Evolutionary conservation across 139 green algal genomes (phyloP), one percentile per base, ranked within the genome.

Genomic region (Nannochloris sp.): DNA sequence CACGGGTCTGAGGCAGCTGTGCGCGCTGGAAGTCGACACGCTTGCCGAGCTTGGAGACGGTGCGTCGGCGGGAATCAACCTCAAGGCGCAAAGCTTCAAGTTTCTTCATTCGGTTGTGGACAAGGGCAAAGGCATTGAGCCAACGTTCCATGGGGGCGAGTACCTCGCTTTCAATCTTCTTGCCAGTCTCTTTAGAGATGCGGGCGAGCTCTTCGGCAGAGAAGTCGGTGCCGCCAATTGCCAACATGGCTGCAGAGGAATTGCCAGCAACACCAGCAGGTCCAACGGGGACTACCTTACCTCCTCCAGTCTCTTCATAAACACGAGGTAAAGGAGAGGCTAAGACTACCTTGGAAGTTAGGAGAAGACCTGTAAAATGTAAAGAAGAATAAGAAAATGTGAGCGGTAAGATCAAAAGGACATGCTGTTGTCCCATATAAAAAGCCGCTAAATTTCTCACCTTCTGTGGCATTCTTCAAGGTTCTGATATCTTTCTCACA

Each of bases 401-500:
- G 3, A 31, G 15, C 12, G 38, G 19, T 30, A 25, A 1, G 24
- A 19, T 38, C 32, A 29, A 9, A 6, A 14, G n/a, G 14, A 19
- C 19, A 44, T 33, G 33, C 4, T 6, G 10, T 6, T 13, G 58
- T 47, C 32, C 46, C n/a, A 51, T 34, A 30, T 35, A 62, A 13
- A 25, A 15, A 9, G 37, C 9, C 9, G 37, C 9, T n/a, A 34
- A 59, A 30, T 12, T 30, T 29, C 80, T 46, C 27, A 88, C 84
- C 74, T 53, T 95, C 87, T 2, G 88, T 81, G 29, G 84, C 76
- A 33, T 81, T 86, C 54, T 92, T 84, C 53, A 91, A 67, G 13
- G 54, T 65, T 1, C 73, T 73, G n/a, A 95, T 81, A 58, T 95
- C 86, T 60, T 86, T 89, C 81, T 95, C 86, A 23, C 91, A 77